phyloP scores from a whole-genome alignment of 1,139 yeast species.

The Maudiozyma humilis region DNA sequence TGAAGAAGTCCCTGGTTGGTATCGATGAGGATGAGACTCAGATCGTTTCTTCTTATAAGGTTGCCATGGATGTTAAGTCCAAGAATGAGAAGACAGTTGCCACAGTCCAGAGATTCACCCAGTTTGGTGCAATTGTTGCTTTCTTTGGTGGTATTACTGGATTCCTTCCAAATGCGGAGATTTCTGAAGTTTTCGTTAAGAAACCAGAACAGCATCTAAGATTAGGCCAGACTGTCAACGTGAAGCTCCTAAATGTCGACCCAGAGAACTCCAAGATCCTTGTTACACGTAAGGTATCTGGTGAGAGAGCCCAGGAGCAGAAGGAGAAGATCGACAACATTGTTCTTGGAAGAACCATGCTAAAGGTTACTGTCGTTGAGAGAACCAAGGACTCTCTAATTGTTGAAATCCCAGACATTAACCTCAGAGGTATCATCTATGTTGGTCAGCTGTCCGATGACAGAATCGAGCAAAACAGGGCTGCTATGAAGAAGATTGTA shows the following conservation, averaged over 20 bases:
- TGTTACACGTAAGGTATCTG: conserved; percentile 67
- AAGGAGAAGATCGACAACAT: conserved; percentile 42
- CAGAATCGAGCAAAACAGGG: conserved; percentile 64
- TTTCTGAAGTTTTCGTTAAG: conserved; percentile 77
- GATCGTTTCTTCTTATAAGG: conserved; percentile 37
- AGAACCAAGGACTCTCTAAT: conserved; percentile 65
- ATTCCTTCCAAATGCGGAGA: conserved; percentile 77
- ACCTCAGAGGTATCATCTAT: conserved; percentile 62
- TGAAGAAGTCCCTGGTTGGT: conserved; percentile 76
- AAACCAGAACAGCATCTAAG: conserved; percentile 72
- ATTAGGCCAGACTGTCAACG: conserved; percentile 77
- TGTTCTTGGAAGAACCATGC: conserved; percentile 54
- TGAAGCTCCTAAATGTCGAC: conserved; percentile 54
- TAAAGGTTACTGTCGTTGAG: conserved; percentile 58
- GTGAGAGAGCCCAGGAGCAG: conserved; percentile 44
- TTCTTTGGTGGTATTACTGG: conserved; percentile 76
- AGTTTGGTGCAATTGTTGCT: conserved; percentile 72
- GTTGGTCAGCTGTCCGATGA: conserved; percentile 74
- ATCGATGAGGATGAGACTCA: conserved; percentile 51
- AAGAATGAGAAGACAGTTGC: conserved; percentile 63
- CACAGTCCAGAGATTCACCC: conserved; percentile 63
- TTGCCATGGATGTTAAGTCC: conserved; percentile 34
- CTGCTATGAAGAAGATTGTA: conserved; percentile 45
- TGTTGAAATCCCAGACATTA: conserved; percentile 50
- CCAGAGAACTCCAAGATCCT: conserved; percentile 47